Evolutionary conservation across 495 filamentous ascomycete genomes (phyloP).

Genomic region (Neurospora sp.): DNA sequence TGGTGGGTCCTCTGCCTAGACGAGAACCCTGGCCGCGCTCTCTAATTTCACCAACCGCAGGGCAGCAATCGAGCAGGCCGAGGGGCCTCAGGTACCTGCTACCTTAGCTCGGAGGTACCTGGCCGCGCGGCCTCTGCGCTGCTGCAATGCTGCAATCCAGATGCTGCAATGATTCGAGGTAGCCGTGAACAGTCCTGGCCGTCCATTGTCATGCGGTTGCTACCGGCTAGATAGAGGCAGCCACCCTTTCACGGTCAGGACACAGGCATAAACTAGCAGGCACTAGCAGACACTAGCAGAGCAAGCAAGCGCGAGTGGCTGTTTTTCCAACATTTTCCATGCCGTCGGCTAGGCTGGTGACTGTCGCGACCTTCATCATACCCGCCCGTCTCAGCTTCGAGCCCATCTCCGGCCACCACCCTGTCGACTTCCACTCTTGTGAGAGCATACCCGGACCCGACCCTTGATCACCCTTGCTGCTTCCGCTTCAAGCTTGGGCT

Average conservation of each 20-base stretch:
- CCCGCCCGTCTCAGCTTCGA: background rate
- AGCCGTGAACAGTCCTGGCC: background rate
- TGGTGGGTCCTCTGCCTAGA: background rate
- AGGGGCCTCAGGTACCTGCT: background rate
- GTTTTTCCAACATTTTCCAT: conserved; percentile 22
- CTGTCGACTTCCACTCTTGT: conserved; percentile 8
- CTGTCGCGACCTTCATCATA: background rate
- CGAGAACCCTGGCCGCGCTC: background rate
- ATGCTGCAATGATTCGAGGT: background rate
- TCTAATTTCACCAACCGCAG: background rate
- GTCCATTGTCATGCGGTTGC: background rate
- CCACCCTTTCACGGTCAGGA: background rate
- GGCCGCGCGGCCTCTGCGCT: background rate
- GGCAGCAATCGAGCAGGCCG: background rate
- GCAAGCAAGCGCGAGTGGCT: background rate
- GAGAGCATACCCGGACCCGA: background rate
- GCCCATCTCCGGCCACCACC: conserved; percentile 10
- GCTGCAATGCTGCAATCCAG: background rate
- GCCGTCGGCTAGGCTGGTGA: conserved; percentile 2
- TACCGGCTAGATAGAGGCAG: background rate
- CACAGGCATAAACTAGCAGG: background rate
- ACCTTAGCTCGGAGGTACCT: background rate
- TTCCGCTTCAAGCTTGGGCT: background rate
- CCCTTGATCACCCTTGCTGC: background rate
- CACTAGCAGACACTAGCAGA: background rate